Percentiles rank a stretch among this genome's conserved stretches.
Evolutionary conservation across 2,329 filamentous ascomycete species (phyloP).

Genomic region (Kalaharituber pfeilii): DNA sequence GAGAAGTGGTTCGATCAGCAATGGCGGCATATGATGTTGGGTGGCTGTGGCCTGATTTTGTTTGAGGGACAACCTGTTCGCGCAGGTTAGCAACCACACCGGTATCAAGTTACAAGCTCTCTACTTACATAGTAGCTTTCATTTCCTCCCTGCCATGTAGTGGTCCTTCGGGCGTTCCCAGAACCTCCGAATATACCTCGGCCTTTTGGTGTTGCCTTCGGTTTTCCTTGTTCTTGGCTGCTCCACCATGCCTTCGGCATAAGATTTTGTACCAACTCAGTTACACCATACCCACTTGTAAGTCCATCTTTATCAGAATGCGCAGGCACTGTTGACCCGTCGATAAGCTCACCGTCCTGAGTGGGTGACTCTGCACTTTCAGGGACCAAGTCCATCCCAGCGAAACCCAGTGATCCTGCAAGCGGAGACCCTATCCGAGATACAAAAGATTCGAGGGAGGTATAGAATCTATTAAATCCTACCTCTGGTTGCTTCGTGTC

Average conservation of each 20-base stretch:
- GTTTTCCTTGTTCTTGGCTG: neutral
- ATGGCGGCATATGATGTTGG: neutral
- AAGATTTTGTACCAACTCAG: neutral
- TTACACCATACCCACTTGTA: neutral
- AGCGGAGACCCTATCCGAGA: neutral
- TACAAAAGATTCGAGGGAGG: neutral
- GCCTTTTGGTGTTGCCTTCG: neutral
- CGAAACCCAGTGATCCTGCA: neutral
- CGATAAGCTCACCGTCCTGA: neutral
- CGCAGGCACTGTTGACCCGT: neutral
- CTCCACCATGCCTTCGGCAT: constrained; percentile 1
- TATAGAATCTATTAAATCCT: constrained; percentile 1
- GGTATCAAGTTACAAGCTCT: neutral
- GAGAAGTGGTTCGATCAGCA: neutral
- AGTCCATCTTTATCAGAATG: neutral
- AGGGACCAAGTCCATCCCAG: neutral
- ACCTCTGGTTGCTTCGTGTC: neutral
- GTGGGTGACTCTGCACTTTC: neutral
- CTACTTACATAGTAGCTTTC: neutral
- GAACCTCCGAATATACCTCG: neutral
- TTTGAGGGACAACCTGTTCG: neutral
- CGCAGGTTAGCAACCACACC: neutral
- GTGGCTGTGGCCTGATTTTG: neutral
- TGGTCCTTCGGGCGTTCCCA: neutral
- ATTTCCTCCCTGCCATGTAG: neutral